Percentiles rank a stretch among this genome's conserved stretches.
These are phyloP conservation scores for Penicillium rolfsii DNA, from an alignment of 2,329 filamentous ascomycete species.

Conservation along the genomic window DNA sequence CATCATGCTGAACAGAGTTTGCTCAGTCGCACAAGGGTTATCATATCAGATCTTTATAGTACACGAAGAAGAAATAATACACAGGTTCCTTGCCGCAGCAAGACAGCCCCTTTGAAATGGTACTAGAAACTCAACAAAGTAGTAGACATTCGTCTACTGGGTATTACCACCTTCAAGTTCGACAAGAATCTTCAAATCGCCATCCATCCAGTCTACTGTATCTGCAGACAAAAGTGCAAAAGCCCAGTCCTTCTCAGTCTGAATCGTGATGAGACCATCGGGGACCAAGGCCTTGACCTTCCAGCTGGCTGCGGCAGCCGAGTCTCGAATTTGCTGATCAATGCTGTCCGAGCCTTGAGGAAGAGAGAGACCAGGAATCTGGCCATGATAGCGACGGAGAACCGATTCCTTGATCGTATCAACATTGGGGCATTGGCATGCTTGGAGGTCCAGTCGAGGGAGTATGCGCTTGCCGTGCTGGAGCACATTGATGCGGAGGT, in stretches of 20 bases:
- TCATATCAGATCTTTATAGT: slow-evolving; percentile 2
- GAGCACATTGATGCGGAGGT: slow-evolving; percentile 44
- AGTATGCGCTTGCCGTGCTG: slow-evolving; percentile 46
- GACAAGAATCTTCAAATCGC: slow-evolving; percentile 48
- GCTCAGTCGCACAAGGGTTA: neutral
- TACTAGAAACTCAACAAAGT: neutral
- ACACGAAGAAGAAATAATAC: slow-evolving; percentile 8
- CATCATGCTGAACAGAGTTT: neutral
- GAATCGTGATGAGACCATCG: slow-evolving; percentile 44
- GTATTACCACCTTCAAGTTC: slow-evolving; percentile 34
- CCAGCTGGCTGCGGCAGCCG: slow-evolving; percentile 29
- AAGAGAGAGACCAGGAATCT: slow-evolving; percentile 34
- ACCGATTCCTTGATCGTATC: slow-evolving; percentile 38
- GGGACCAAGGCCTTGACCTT: slow-evolving; percentile 48
- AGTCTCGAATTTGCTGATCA: slow-evolving; percentile 23
- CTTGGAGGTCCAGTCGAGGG: slow-evolving; percentile 42
- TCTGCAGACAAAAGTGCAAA: slow-evolving; percentile 48
- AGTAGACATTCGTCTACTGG: slow-evolving; percentile 10
- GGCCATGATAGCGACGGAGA: slow-evolving; percentile 36
- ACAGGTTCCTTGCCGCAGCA: slow-evolving; percentile 2
- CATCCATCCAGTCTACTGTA: slow-evolving; percentile 53
- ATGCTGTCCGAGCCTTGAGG: slow-evolving; percentile 7
- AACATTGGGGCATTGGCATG: slow-evolving; percentile 41
- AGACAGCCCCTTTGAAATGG: neutral
- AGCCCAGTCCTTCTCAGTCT: slow-evolving; percentile 49